Conservation (phyloP, 257 asterid species). For the Vinca minor region DNA sequence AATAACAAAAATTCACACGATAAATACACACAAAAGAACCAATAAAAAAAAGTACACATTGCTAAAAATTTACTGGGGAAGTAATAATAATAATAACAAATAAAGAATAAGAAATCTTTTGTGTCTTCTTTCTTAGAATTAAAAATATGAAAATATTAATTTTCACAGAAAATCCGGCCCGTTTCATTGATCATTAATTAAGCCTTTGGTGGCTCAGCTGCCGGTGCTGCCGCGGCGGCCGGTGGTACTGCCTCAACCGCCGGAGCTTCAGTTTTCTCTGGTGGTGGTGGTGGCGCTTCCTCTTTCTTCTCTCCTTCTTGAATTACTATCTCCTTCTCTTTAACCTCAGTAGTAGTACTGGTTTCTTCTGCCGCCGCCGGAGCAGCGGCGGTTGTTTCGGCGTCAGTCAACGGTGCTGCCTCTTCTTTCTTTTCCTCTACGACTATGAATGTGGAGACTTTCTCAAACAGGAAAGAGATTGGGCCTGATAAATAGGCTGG, state of each 20-base stretch:
- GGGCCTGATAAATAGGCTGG: constrained; percentile 62
- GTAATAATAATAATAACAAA: constrained; percentile 13
- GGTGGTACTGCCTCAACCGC: constrained; percentile 18
- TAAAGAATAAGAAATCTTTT: constrained; percentile 29
- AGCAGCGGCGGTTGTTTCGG: constrained; percentile 14
- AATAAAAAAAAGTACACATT: too few species aligned
- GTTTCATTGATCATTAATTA: constrained; percentile 20
- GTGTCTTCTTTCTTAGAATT: constrained; percentile 10
- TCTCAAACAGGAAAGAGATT: constrained; percentile 55
- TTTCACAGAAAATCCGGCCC: constrained; percentile 9
- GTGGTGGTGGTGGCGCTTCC: constrained; percentile 9
- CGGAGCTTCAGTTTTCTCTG: constrained; percentile 14
- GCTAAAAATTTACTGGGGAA: constrained; percentile 1
- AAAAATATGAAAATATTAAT: not conserved
- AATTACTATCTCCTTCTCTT: constrained; percentile 47
- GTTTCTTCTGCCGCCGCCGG: constrained; percentile 20
- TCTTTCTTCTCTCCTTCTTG: constrained; percentile 32
- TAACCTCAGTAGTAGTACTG: constrained; percentile 18
- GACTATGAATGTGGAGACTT: constrained; percentile 45
- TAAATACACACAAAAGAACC: not conserved
- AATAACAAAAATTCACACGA: constrained; percentile 6
- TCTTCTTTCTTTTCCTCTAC: constrained; percentile 37
- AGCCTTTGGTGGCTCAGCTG: constrained; percentile 41
- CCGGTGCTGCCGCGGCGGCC: constrained; percentile 32
- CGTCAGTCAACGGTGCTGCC: constrained; percentile 12